phyloP scores from a whole-genome alignment of 73 alveolate species.

The Blepharisma japonicum region DNA sequence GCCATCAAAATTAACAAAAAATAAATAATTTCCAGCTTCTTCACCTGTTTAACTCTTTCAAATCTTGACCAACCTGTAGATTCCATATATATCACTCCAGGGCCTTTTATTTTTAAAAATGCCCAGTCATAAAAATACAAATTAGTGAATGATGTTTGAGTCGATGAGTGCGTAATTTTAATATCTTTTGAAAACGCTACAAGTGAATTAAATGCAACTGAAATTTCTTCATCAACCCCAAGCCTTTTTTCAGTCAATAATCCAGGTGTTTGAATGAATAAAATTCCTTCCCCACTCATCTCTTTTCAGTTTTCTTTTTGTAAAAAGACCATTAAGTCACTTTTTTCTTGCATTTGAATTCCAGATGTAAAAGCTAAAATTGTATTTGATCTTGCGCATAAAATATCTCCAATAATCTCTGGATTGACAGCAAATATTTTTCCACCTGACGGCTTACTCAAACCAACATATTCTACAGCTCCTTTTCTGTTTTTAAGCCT shows the following conservation, averaged over 20 bases:
- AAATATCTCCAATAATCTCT: background rate
- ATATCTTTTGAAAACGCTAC: background rate
- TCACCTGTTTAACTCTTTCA: too few species aligned
- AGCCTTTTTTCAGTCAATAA: background rate
- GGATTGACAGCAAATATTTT: constrained; percentile 3
- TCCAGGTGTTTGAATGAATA: background rate
- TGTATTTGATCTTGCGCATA: background rate
- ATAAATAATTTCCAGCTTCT: too few species aligned
- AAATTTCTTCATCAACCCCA: constrained; percentile 11
- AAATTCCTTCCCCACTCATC: background rate
- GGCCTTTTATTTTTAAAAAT: too few species aligned
- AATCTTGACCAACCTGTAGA: too few species aligned
- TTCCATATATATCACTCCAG: too few species aligned
- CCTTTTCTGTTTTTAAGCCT: constrained; percentile 17
- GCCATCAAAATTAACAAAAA: too few species aligned
- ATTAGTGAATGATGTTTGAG: background rate
- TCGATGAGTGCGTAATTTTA: background rate
- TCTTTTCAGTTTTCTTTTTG: background rate
- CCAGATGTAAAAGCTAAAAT: background rate
- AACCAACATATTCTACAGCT: constrained; percentile 17
- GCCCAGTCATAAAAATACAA: too few species aligned
- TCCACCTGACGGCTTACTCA: background rate
- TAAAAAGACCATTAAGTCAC: background rate
- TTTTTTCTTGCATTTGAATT: background rate
- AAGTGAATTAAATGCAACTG: background rate